These are phyloP conservation scores for Zalerion maritima DNA, from an alignment of 495 filamentous ascomycete species.

Conservation along the genomic window DNA sequence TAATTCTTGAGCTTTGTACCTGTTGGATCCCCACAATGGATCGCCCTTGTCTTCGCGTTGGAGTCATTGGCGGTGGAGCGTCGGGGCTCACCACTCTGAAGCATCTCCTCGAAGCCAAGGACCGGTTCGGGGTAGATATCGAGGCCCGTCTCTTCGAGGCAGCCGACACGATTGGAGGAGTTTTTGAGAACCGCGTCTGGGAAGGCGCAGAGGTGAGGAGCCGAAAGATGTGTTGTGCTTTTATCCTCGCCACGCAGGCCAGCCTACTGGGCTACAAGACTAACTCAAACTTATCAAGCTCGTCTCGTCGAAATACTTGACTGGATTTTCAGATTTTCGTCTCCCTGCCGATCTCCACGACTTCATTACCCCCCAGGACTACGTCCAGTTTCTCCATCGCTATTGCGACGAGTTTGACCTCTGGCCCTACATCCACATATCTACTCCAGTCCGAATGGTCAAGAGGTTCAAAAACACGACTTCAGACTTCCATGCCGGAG, in stretches of 20 bases:
- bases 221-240: no score
- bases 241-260: no score
- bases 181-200: slow-evolving; percentile 9
- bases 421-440: slow-evolving; percentile 22
- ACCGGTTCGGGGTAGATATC: slow-evolving; percentile 5
- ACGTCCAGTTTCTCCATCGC: slow-evolving; percentile 19
- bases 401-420: slow-evolving; percentile 26
- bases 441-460: slow-evolving; percentile 11
- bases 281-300: no score
- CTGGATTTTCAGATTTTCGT: slow-evolving; percentile 21
- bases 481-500: no score
- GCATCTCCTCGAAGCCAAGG: slow-evolving; percentile 9
- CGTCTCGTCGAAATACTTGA: slow-evolving; percentile 20
- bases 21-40: no score
- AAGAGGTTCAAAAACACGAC: slow-evolving; percentile 3
- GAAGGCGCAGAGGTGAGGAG: slow-evolving; percentile 11
- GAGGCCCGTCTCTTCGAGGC: slow-evolving; percentile 11
- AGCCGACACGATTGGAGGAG: slow-evolving; percentile 6
- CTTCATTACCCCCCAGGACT: slow-evolving; percentile 15
- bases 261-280: no score
- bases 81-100: slow-evolving; percentile 13
- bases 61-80: slow-evolving; percentile 10
- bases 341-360: slow-evolving; percentile 11
- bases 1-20: no score
- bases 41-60: no score